A percentile compares a stretch with the other conserved stretches of the same genome.
Evolutionary conservation across 2,329 filamentous ascomycete genomes (phyloP).

Genomic region (Tolypocladium amazonense): DNA sequence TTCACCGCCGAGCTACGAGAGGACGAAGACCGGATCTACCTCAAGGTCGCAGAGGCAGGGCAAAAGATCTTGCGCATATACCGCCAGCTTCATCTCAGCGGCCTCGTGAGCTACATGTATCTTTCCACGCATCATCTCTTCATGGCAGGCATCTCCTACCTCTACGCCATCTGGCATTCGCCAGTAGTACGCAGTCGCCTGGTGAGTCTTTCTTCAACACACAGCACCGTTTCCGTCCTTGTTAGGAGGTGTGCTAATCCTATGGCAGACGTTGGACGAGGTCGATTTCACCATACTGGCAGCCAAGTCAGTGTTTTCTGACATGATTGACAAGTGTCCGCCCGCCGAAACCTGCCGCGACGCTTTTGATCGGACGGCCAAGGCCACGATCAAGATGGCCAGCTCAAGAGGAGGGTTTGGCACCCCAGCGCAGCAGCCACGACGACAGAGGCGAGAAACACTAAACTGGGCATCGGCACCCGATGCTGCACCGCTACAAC

Average conservation of each 20-base stretch:
- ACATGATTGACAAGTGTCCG: conserved; percentile 88
- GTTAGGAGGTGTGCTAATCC: neutral
- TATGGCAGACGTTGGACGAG: conserved; percentile 66
- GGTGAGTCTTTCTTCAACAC: conserved; percentile 39
- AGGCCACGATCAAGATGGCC: conserved; percentile 92
- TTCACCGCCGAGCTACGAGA: conserved; percentile 57
- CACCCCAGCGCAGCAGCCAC: conserved; percentile 15
- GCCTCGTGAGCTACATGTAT: conserved; percentile 92
- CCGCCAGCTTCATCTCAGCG: conserved; percentile 74
- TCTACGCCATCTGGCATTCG: conserved; percentile 97
- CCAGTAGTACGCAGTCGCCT: conserved; percentile 75
- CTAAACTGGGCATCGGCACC: conserved; percentile 18
- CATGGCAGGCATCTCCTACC: conserved; percentile 92
- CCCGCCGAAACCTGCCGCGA: conserved; percentile 91
- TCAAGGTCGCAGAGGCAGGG: conserved; percentile 90
- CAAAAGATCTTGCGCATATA: conserved; percentile 89
- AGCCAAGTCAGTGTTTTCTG: conserved; percentile 83
- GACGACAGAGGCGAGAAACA: conserved; percentile 15
- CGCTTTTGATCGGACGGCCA: conserved; percentile 89
- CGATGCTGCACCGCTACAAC: conserved; percentile 13
- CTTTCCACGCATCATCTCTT: conserved; percentile 93
- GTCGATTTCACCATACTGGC: conserved; percentile 95
- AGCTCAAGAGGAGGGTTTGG: conserved; percentile 79
- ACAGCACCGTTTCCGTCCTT: neutral
- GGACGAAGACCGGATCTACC: conserved; percentile 84